These are phyloP conservation scores for Entomortierella lignicola DNA, from an alignment of 192 early-diverging fungal species.

Conservation along the genomic window DNA sequence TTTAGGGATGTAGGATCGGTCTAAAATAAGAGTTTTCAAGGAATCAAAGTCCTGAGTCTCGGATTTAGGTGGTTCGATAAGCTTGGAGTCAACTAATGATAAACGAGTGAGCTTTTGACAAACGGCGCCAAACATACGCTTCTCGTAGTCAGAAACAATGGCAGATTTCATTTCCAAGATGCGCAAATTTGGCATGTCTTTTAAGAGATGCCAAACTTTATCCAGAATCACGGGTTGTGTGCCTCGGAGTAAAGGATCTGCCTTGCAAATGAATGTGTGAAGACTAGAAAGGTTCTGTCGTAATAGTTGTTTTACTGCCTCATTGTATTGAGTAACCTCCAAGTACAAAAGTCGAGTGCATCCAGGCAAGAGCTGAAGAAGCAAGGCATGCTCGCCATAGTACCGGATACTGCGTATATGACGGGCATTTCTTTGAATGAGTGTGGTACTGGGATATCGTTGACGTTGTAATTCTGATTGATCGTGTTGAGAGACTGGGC, in stretches of 20 bases:
- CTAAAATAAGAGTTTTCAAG: conserved; percentile 12
- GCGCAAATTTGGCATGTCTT: background rate
- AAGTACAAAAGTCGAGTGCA: conserved; percentile 19
- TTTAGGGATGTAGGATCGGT: conserved; percentile 20
- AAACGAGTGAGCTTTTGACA: conserved; percentile 8
- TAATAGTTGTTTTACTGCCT: conserved; percentile 18
- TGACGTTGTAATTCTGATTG: too few species aligned
- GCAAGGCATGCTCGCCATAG: conserved; percentile 12
- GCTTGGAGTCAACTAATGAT: conserved; percentile 15
- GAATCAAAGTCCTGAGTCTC: conserved; percentile 1
- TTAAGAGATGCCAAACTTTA: conserved; percentile 6
- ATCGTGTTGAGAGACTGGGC: too few species aligned
- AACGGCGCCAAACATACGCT: conserved; percentile 3
- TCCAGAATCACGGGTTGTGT: conserved; percentile 15
- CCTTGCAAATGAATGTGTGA: conserved; percentile 14
- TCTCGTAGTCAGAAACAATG: conserved; percentile 28
- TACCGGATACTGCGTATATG: too few species aligned
- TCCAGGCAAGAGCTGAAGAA: conserved; percentile 1
- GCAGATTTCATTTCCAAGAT: conserved; percentile 13
- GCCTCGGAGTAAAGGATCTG: background rate
- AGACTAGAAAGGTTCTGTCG: conserved; percentile 13
- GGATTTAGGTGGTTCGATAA: conserved; percentile 22
- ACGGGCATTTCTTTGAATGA: too few species aligned
- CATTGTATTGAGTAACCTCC: conserved; percentile 3
- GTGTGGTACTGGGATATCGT: too few species aligned